Evolutionary conservation across 129 eudicot genomes (phyloP).

Genomic region (Dittrichia graveolens): DNA sequence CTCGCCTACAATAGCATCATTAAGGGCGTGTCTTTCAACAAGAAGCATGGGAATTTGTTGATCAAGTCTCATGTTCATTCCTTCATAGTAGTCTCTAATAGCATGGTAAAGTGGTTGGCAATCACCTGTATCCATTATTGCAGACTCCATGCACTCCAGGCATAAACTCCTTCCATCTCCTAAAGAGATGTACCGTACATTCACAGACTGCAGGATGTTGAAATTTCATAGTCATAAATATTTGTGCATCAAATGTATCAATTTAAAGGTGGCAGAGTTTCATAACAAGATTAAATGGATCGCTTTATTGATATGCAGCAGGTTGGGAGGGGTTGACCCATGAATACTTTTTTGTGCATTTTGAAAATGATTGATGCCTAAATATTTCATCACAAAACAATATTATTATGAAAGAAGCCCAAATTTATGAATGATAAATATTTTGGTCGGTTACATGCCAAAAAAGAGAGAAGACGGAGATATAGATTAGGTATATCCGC

Average conservation of each 20-base stretch:
- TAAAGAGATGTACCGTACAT: constrained; percentile 68
- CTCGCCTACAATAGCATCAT: constrained; percentile 96
- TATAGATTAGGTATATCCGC: too few species aligned
- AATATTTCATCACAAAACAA: too few species aligned
- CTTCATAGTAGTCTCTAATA: constrained; percentile 93
- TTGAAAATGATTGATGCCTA: too few species aligned
- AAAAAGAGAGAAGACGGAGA: too few species aligned
- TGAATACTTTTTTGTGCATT: too few species aligned
- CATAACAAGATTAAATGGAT: neutral
- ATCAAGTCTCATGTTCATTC: constrained; percentile 96
- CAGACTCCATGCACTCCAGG: constrained; percentile 98
- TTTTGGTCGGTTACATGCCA: too few species aligned
- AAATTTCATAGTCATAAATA: neutral
- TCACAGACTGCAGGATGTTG: constrained; percentile 60
- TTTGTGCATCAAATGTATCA: neutral
- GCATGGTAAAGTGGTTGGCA: constrained; percentile 96
- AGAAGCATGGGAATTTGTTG: constrained; percentile 98
- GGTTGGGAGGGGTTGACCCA: too few species aligned
- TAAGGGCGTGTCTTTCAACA: constrained; percentile 95
- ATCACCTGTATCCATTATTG: constrained; percentile 98
- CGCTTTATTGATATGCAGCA: too few species aligned
- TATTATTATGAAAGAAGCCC: too few species aligned
- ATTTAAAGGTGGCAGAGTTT: neutral
- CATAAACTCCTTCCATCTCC: constrained; percentile 98
- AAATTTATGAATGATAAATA: too few species aligned